A percentile compares a stretch with the other conserved stretches of the same genome.
These are phyloP conservation scores for Maudiozyma barnettii DNA, from an alignment of 805 yeast species.

Conservation along the genomic window DNA sequence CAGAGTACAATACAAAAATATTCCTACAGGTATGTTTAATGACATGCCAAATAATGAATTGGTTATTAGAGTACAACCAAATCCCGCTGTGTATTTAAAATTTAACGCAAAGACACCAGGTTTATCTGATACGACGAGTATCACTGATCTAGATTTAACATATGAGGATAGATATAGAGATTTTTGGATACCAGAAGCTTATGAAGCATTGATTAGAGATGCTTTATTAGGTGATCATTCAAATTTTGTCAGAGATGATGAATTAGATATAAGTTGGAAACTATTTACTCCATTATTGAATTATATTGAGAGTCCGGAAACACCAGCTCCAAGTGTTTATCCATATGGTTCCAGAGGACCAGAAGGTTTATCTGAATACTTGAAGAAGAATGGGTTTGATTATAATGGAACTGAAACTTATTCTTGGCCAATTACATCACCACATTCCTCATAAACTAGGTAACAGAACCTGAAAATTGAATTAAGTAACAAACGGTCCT, in stretches of 20 bases:
- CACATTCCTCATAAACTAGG: conserved; percentile 9
- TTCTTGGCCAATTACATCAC: conserved; percentile 82
- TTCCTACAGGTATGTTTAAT: conserved; percentile 70
- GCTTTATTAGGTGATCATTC: conserved; percentile 88
- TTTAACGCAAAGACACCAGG: conserved; percentile 93
- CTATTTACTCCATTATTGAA: conserved; percentile 89
- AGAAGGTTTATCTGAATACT: conserved; percentile 45
- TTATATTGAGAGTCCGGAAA: conserved; percentile 60
- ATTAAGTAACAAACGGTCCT: too few species aligned
- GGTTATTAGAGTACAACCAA: conserved; percentile 88
- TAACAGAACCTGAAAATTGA: too few species aligned
- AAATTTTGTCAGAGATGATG: conserved; percentile 95
- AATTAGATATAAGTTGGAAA: conserved; percentile 86
- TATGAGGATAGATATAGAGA: conserved; percentile 73
- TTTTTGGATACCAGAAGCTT: conserved; percentile 95
- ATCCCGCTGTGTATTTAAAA: conserved; percentile 88
- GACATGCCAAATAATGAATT: conserved; percentile 83
- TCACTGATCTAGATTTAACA: conserved; percentile 84
- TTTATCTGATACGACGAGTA: conserved; percentile 67
- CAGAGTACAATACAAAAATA: conserved; percentile 83
- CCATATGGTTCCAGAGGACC: conserved; percentile 94
- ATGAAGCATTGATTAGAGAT: conserved; percentile 89
- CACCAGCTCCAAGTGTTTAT: conserved; percentile 59
- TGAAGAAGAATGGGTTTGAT: conserved; percentile 63
- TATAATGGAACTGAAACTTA: conserved; percentile 45